Conservation (phyloP, 192 early-diverging fungal genomes). For the Coemansia sp. region DNA sequence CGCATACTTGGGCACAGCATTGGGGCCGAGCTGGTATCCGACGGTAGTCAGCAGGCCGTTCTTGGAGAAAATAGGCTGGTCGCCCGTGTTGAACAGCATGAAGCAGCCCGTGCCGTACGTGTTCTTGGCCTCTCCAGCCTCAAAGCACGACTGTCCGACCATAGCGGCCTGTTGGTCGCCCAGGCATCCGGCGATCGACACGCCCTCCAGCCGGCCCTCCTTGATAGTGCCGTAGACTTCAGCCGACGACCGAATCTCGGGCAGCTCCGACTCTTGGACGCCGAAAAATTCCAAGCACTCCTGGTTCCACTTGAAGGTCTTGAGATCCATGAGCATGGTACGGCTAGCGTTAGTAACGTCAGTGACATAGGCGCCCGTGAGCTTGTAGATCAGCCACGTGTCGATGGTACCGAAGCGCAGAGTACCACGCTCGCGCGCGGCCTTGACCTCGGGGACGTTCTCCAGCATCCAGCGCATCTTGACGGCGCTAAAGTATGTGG, state of each 20-base stretch:
- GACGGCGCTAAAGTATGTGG: conserved; percentile 90
- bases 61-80: conserved; percentile 68
- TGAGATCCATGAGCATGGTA: conserved; percentile 93
- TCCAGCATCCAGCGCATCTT: conserved; percentile 94
- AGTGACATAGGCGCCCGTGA: conserved; percentile 88
- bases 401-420: conserved; percentile 90
- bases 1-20: conserved; percentile 73
- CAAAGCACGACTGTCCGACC: conserved; percentile 92
- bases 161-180: conserved; percentile 96
- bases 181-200: conserved; percentile 85
- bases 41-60: conserved; percentile 89
- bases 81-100: conserved; percentile 93
- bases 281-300: conserved; percentile 78
- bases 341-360: conserved; percentile 94
- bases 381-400: conserved; percentile 92
- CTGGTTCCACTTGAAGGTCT: conserved; percentile 78
- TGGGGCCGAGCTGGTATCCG: conserved; percentile 79
- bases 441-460: conserved; percentile 69
- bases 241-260: conserved; percentile 80
- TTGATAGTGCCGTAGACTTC: conserved; percentile 70
- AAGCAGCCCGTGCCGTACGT: conserved; percentile 98
- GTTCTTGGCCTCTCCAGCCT: conserved; percentile 87
- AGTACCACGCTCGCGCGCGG: conserved; percentile 69
- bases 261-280: conserved; percentile 62
- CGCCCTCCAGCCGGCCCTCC: conserved; percentile 62